A percentile compares a stretch with the other conserved stretches of the same genome.
phyloP scores from a whole-genome alignment of 2,329 filamentous ascomycete species.

The Pseudocercospora vitis region DNA sequence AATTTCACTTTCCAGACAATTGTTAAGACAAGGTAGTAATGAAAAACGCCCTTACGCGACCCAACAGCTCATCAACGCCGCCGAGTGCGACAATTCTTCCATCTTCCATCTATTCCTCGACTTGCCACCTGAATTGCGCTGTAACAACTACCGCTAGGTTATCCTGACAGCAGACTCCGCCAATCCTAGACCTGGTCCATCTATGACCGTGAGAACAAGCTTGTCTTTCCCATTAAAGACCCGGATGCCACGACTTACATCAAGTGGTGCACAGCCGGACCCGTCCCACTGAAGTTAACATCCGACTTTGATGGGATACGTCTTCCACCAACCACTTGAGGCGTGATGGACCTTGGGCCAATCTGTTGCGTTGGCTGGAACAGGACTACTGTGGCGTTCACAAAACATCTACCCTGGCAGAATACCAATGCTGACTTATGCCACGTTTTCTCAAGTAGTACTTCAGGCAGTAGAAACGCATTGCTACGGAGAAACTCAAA shows the following conservation, averaged over 20 bases:
- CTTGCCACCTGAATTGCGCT: background rate
- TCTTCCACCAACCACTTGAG: too few relatives aligned
- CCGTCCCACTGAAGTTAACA: too few relatives aligned
- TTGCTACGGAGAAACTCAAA: too few relatives aligned
- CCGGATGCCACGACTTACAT: background rate
- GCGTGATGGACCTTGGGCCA: too few relatives aligned
- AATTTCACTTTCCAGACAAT: background rate
- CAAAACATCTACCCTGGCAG: too few relatives aligned
- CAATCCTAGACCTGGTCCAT: constrained; percentile 1
- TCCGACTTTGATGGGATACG: too few relatives aligned
- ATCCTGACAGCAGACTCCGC: background rate
- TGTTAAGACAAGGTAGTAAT: background rate
- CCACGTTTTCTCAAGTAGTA: too few relatives aligned
- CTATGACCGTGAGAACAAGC: constrained; percentile 3
- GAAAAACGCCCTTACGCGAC: constrained; percentile 2
- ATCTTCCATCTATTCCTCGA: background rate
- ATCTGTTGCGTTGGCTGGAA: too few relatives aligned
- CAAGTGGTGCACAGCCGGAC: constrained; percentile 3
- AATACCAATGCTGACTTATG: too few relatives aligned
- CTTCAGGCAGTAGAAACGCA: too few relatives aligned
- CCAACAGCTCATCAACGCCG: background rate
- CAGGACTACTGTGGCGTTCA: too few relatives aligned
- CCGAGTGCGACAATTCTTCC: background rate
- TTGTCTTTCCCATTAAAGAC: background rate
- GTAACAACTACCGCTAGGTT: background rate